Percentiles rank a stretch among this genome's conserved stretches.
Conservation (phyloP, 2,329 filamentous ascomycete genomes). For the Arthroderma uncinatum region DNA sequence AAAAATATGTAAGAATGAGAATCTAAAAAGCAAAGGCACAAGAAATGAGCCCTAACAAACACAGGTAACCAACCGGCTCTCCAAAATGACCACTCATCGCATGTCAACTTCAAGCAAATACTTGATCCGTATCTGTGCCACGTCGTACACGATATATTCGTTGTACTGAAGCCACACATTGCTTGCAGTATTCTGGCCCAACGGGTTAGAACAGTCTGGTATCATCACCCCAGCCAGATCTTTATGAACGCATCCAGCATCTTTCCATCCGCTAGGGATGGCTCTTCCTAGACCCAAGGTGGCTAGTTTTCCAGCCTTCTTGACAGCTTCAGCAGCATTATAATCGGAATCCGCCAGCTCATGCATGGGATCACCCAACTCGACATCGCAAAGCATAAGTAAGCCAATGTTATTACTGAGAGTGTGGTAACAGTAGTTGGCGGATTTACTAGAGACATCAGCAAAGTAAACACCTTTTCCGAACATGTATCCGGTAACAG, state of each 20-base stretch:
- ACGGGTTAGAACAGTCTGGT: slow-evolving; percentile 23
- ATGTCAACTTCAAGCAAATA: slow-evolving; percentile 38
- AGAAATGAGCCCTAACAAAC: too few species aligned
- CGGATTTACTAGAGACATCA: slow-evolving; percentile 73
- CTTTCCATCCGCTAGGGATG: slow-evolving; percentile 61
- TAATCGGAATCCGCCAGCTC: slow-evolving; percentile 49
- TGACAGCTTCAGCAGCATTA: slow-evolving; percentile 53
- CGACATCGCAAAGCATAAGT: slow-evolving; percentile 72
- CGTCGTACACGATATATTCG: slow-evolving; percentile 41
- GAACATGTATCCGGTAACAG: slow-evolving; percentile 74
- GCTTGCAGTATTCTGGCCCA: background rate
- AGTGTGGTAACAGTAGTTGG: slow-evolving; percentile 57
- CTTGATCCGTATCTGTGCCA: slow-evolving; percentile 37
- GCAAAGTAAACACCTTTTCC: slow-evolving; percentile 83
- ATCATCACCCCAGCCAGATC: slow-evolving; percentile 59
- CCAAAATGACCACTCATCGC: too few species aligned
- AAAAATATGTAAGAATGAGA: background rate
- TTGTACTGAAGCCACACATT: slow-evolving; percentile 23
- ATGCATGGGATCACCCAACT: slow-evolving; percentile 65
- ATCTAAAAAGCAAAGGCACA: too few species aligned
- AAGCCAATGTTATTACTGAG: slow-evolving; percentile 60
- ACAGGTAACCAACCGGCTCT: too few species aligned
- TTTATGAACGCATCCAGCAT: slow-evolving; percentile 55
- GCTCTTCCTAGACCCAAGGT: slow-evolving; percentile 60
- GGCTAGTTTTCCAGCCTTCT: slow-evolving; percentile 48